These are phyloP conservation scores for Seiridium unicorne DNA, from an alignment of 2,329 filamentous ascomycete genomes.

Conservation along the genomic window DNA sequence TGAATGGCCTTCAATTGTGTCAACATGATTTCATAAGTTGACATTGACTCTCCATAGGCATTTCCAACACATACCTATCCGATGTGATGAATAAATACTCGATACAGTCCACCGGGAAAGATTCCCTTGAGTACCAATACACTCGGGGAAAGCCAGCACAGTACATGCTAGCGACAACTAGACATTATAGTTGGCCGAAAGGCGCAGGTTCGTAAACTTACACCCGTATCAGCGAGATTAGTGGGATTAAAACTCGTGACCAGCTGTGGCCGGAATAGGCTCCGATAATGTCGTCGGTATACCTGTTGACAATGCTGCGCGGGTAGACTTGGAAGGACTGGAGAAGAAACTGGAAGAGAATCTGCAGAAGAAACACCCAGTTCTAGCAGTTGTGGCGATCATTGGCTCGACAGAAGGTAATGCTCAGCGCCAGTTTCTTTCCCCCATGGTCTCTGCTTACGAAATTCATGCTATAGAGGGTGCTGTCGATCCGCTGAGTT, in stretches of 20 bases:
- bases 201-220: constrained; percentile 33
- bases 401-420: constrained; percentile 44
- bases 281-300: constrained; percentile 39
- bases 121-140: constrained; percentile 32
- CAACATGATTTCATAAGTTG: constrained; percentile 16
- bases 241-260: constrained; percentile 21
- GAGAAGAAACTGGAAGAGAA: constrained; percentile 28
- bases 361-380: constrained; percentile 22
- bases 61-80: constrained; percentile 35
- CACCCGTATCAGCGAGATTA: not conserved
- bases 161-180: constrained; percentile 38
- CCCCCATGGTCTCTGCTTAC: not conserved
- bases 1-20: not conserved
- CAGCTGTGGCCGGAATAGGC: constrained; percentile 38
- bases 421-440: not conserved
- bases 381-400: constrained; percentile 43
- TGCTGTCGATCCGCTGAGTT: constrained; percentile 37
- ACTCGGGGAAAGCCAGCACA: constrained; percentile 27
- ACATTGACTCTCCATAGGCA: constrained; percentile 23
- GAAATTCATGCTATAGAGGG: constrained; percentile 31
- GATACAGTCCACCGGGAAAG: constrained; percentile 40
- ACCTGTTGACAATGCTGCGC: constrained; percentile 35
- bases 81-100: constrained; percentile 27
- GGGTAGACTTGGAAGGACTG: constrained; percentile 32
- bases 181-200: constrained; percentile 50